Evolutionary conservation across 345 rosid species (phyloP), one percentile per base, ranked within the genome.

Genomic region (Rhizophora mangle): DNA sequence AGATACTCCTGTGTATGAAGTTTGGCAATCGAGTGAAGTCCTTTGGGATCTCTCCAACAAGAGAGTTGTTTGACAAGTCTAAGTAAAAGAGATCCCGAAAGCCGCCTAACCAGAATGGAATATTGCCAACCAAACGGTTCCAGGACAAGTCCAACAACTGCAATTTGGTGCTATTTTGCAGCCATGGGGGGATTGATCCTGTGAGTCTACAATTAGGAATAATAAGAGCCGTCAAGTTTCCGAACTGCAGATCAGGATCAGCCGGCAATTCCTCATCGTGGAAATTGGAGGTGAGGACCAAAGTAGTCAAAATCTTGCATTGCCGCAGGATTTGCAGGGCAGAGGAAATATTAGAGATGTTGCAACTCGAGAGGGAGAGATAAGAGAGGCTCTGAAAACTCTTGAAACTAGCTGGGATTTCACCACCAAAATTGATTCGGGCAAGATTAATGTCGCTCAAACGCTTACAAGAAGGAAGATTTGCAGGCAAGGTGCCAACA

Each of bases 121-220:
- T 81, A 34, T 62, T 21, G 54, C 89, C 89, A 11, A 7, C 46
- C 81, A 89, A 76, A 43, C 5, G 80, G 57, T 89, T 89, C 97
- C 96, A 89, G 9, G 97, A 92, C 63, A 92, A 82, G 85, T 92
- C 97, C 77, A 92, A 63, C 75, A 92, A 36, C 83, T 89, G 89
- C 84, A 92, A 83, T 13, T 84, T 77, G 16, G 43, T 30, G 68
- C 88, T 79, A 20, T 51, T 59, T n/a, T 64, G 79, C 78, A 92
- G 79, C 98, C 98, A 92, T 0, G 56, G 73, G 2, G 98, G 94
- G 30, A 92, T 60, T 1, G 82, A 75, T 56, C 98, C 98, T 13
- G 39, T 73, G 66, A 89, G 96, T 65, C 62, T 68, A 43, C 96
- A 88, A 60, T 62, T 80, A 13, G 96, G 94, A 21, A 90, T 73